Percentiles rank a stretch among this genome's conserved stretches.
Evolutionary conservation across 345 rosid species (phyloP).

Genomic region (Citrus medica): DNA sequence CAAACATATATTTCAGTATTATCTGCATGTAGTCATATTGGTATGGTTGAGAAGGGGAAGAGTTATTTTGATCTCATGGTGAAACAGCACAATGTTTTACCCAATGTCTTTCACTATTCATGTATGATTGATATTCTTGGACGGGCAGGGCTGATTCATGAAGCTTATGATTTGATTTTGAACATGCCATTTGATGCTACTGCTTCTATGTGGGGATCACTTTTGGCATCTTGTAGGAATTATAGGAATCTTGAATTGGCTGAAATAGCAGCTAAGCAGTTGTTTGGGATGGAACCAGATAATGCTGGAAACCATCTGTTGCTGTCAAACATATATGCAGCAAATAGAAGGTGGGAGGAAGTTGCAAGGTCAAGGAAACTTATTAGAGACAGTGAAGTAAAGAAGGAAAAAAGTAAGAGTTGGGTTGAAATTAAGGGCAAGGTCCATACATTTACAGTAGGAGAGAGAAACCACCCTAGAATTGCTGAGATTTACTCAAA

Average conservation of each 20-base stretch:
- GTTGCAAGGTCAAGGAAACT: constrained; percentile 57
- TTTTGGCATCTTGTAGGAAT: constrained; percentile 63
- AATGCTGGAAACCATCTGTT: constrained; percentile 78
- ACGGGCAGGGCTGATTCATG: constrained; percentile 52
- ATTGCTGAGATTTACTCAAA: constrained; percentile 45
- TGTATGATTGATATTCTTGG: constrained; percentile 91
- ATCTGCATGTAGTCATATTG: constrained; percentile 76
- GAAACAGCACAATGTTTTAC: constrained; percentile 37
- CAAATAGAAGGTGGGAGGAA: constrained; percentile 55
- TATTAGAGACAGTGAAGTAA: constrained; percentile 47
- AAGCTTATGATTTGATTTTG: constrained; percentile 58
- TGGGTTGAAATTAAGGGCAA: constrained; percentile 73
- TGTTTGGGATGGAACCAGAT: constrained; percentile 67
- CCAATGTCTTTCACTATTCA: constrained; percentile 67
- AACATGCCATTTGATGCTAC: constrained; percentile 65
- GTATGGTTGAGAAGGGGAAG: constrained; percentile 59
- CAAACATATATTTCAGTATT: constrained; percentile 62
- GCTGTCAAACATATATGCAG: constrained; percentile 64
- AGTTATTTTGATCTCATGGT: constrained; percentile 60
- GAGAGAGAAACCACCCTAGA: constrained; percentile 58
- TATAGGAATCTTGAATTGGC: constrained; percentile 61
- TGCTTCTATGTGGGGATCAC: constrained; percentile 84
- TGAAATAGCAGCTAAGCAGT: constrained; percentile 61
- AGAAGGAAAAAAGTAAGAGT: constrained; percentile 71
- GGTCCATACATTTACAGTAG: constrained; percentile 61